phyloP scores from a whole-genome alignment of 306 rosid genomes.

The Citrullus colocynthis region DNA sequence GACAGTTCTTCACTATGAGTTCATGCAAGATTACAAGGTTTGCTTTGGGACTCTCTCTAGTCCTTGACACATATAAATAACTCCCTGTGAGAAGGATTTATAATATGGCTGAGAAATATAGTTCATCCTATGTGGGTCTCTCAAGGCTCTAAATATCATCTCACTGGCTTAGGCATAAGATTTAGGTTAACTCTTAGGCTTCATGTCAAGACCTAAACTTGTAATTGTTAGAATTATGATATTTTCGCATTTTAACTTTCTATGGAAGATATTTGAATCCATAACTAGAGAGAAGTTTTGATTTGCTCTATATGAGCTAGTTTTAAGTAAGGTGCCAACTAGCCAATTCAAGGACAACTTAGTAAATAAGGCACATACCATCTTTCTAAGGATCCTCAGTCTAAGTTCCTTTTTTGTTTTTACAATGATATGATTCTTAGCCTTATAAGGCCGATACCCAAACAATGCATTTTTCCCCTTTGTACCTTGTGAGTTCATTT shows the following conservation, averaged over 20 bases:
- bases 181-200: neutral
- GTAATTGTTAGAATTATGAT: neutral
- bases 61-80: neutral
- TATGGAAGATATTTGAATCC: neutral
- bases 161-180: neutral
- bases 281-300: neutral
- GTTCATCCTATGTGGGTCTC: neutral
- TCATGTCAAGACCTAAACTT: neutral
- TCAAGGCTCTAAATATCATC: neutral
- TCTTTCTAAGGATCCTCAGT: neutral
- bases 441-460: neutral
- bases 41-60: neutral
- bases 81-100: neutral
- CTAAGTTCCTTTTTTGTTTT: neutral
- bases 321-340: neutral
- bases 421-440: neutral
- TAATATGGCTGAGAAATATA: neutral
- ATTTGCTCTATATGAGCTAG: neutral
- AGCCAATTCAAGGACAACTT: neutral
- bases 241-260: neutral
- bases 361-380: neutral
- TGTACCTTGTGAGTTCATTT: neutral
- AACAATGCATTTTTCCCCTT: neutral
- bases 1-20: constrained; percentile 94
- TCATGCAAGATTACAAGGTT: constrained; percentile 99